phyloP scores from a whole-genome alignment of 2,329 filamentous ascomycete genomes.

The Cyclaneusma minus region DNA sequence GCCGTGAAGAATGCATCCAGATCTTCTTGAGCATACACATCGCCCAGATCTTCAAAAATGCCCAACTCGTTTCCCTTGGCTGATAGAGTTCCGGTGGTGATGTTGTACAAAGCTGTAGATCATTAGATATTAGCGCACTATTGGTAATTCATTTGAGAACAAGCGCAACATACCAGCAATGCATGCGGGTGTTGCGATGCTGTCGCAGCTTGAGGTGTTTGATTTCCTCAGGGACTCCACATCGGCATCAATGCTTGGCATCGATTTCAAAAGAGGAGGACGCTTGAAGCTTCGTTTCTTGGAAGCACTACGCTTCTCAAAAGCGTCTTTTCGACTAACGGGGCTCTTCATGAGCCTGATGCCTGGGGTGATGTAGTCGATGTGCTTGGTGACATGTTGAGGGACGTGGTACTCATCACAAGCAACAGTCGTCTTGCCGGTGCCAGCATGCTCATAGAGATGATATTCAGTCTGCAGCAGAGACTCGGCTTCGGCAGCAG shows the following conservation, averaged over 20 bases:
- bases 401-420: constrained; percentile 31
- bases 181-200: constrained; percentile 12
- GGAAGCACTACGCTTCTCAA: constrained; percentile 4
- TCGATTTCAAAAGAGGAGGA: constrained; percentile 10
- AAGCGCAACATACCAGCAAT: constrained; percentile 8
- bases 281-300: constrained; percentile 9
- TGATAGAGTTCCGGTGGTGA: constrained; percentile 20
- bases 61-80: constrained; percentile 26
- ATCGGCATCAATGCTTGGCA: constrained; percentile 9
- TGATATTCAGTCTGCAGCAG: constrained; percentile 32
- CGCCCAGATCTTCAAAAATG: constrained; percentile 28
- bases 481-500: constrained; percentile 17
- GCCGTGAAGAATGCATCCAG: constrained; percentile 24
- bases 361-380: constrained; percentile 41
- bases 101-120: constrained; percentile 24
- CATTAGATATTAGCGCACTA: constrained; percentile 1
- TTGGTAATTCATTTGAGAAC: too few relatives aligned
- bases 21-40: constrained; percentile 28
- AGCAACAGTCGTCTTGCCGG: constrained; percentile 20
- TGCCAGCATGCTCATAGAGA: constrained; percentile 38
- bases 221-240: too few relatives aligned
- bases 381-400: constrained; percentile 26
- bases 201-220: too few relatives aligned
- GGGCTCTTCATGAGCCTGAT: constrained; percentile 25
- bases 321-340: constrained; percentile 6